A percentile compares a stretch with the other conserved stretches of the same genome.
Conservation (phyloP, 306 rosid genomes). For the Quercus mongolica region DNA sequence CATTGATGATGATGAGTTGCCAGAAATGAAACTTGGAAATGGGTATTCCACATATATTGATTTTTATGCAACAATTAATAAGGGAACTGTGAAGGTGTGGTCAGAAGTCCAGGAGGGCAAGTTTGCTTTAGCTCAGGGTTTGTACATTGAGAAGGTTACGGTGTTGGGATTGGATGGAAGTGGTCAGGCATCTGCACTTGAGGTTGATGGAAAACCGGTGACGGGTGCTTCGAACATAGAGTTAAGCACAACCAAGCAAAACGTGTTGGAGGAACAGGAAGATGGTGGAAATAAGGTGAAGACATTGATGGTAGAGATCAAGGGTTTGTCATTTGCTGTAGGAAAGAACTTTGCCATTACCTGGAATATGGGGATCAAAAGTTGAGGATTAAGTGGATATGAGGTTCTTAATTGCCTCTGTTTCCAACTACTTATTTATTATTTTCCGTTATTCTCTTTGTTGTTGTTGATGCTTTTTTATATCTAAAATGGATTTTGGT, state of each 20-base stretch:
- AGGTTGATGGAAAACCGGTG: slow-evolving; percentile 50
- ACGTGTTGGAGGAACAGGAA: slow-evolving; percentile 25
- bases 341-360: slow-evolving; percentile 77
- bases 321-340: slow-evolving; percentile 60
- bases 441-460: background rate
- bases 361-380: slow-evolving; percentile 75
- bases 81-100: slow-evolving; percentile 76
- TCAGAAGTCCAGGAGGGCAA: slow-evolving; percentile 82
- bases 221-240: slow-evolving; percentile 27
- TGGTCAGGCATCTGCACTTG: slow-evolving; percentile 46
- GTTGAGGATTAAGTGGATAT: slow-evolving; percentile 8
- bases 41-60: slow-evolving; percentile 70
- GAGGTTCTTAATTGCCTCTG: background rate
- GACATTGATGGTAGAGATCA: slow-evolving; percentile 60
- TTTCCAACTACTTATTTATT: background rate
- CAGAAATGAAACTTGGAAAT: slow-evolving; percentile 75
- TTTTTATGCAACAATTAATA: slow-evolving; percentile 51
- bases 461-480: slow-evolving; percentile 1
- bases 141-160: slow-evolving; percentile 57
- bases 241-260: slow-evolving; percentile 44
- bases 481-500: too few species aligned
- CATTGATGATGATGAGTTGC: slow-evolving; percentile 75
- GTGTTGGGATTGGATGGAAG: slow-evolving; percentile 68
- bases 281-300: slow-evolving; percentile 39
- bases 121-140: slow-evolving; percentile 76